Base-by-base conservation (phyloP, 352 stramenopile species). In the Phytophthora citricola region DNA sequence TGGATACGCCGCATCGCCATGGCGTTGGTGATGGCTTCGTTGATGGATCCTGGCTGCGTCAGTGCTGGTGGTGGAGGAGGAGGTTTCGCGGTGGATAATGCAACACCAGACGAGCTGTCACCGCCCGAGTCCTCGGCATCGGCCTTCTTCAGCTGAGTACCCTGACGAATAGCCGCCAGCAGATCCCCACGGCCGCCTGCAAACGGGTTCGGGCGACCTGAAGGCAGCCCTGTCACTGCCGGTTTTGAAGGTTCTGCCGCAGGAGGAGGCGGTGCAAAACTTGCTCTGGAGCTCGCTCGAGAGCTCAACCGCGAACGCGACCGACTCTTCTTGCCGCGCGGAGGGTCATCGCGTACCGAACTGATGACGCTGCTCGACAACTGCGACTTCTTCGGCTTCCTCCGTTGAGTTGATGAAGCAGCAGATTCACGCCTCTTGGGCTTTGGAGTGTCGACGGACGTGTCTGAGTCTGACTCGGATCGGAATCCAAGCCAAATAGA, bases 1-100 rank as follows among this genome's bases (percentile, higher is more conserved):
- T 93, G 83, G 48, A 93, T 90, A n/a, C 82, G 83, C 32, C 87
- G 78, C 38, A 80, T 75, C 1, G 85, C 82, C 83, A 95, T 93
- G 17, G 85, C 87, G 49, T 94, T 93, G 27, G 80, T 82, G 55
- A 95, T 95, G 29, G 83, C 85, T 61, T 95, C 87, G 31, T 76
- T 88, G 60, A 95, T 90, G 1, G 85, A 91, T 8, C 66, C 72
- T 32, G 73, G 75, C 58, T 85, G 78, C 5, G 73, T 76, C 31
- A 79, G 39, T 3, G 71, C 68, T 56, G 69, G 47, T 22, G 72
- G 71, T 17, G 71, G 63, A 4, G 78, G 58, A 1, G 64, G 54
- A 47, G 63, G 31, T 22, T 73, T 64, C 29, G 55, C 47, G 38
- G 62, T 39, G 17, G 47, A 52, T 15, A 66, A 71, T 31, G 57